phyloP scores from a whole-genome alignment of 1,284 basidiomycete species.

The Cryptococcus depauperatus region DNA sequence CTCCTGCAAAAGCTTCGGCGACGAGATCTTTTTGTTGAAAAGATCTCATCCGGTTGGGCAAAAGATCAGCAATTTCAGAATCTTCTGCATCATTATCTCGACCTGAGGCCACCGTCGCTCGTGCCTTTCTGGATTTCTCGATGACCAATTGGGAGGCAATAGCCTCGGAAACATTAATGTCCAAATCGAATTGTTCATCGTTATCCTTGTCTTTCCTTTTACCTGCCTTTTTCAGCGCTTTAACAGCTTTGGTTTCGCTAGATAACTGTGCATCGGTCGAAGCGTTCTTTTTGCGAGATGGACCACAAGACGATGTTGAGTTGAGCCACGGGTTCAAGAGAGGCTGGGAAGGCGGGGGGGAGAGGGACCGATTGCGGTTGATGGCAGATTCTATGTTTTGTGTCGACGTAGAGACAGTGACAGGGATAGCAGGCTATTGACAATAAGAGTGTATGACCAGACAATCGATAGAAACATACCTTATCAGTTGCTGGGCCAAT shows the following conservation, averaged over 20 bases:
- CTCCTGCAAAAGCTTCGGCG: constrained; percentile 88
- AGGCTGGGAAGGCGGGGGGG: constrained; percentile 1
- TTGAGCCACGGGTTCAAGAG: constrained; percentile 77
- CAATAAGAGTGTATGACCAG: too few species aligned
- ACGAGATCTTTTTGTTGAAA: constrained; percentile 68
- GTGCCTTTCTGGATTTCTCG: background rate
- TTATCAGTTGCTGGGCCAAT: too few species aligned
- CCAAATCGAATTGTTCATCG: constrained; percentile 64
- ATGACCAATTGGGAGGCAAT: background rate
- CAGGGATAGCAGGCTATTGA: background rate
- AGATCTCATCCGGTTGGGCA: constrained; percentile 34
- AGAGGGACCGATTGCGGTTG: constrained; percentile 2
- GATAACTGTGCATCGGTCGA: constrained; percentile 50
- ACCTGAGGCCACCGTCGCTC: constrained; percentile 10
- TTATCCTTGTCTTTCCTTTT: constrained; percentile 53
- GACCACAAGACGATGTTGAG: constrained; percentile 40
- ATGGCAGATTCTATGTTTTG: background rate
- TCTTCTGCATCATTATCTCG: constrained; percentile 51
- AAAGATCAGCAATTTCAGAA: constrained; percentile 49
- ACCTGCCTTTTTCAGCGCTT: constrained; percentile 59
- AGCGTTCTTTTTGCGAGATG: constrained; percentile 61
- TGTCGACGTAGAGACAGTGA: background rate
- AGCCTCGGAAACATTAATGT: constrained; percentile 54
- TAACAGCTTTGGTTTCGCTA: constrained; percentile 57
- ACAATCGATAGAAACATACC: too few species aligned